These are phyloP conservation scores for Articulospora tetracladia DNA, from an alignment of 495 filamentous ascomycete genomes.

Conservation along the genomic window DNA sequence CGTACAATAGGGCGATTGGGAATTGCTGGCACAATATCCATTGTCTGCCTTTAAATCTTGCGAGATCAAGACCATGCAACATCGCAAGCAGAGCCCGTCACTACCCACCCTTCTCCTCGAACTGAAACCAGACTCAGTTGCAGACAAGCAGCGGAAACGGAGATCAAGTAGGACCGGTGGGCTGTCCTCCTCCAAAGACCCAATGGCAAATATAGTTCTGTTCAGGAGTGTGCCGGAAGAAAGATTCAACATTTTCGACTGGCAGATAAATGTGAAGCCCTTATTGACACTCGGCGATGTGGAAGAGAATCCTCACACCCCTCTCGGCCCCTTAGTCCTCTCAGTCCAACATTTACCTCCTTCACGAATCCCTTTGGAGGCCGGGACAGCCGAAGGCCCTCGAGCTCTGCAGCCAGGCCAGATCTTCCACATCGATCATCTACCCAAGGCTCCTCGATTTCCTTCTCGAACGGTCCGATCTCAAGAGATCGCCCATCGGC, in stretches of 20 bases:
- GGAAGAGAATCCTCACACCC: constrained; percentile 12
- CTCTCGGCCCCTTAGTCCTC: constrained; percentile 10
- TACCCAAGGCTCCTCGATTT: background rate
- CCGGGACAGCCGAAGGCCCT: constrained; percentile 3
- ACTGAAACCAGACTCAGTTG: constrained; percentile 43
- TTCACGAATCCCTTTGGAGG: constrained; percentile 27
- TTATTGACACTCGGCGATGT: constrained; percentile 9
- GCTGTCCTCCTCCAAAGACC: constrained; percentile 27
- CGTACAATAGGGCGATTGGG: constrained; percentile 41
- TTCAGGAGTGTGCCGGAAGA: constrained; percentile 24
- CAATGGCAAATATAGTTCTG: constrained; percentile 20
- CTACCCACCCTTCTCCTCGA: constrained; percentile 47
- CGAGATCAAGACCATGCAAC: constrained; percentile 46
- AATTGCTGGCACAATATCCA: constrained; percentile 45
- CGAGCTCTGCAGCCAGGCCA: background rate
- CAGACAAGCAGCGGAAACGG: constrained; percentile 51
- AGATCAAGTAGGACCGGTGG: constrained; percentile 52
- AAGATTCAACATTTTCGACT: constrained; percentile 22
- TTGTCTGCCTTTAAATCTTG: constrained; percentile 46
- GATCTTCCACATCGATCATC: constrained; percentile 7
- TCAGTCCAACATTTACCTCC: background rate
- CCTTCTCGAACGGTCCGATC: constrained; percentile 17
- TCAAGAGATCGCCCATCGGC: constrained; percentile 18
- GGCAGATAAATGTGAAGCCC: constrained; percentile 21
- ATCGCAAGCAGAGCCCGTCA: constrained; percentile 48